phyloP scores from a whole-genome alignment of 139 green algal genomes.

The Picochlorum sp. region DNA sequence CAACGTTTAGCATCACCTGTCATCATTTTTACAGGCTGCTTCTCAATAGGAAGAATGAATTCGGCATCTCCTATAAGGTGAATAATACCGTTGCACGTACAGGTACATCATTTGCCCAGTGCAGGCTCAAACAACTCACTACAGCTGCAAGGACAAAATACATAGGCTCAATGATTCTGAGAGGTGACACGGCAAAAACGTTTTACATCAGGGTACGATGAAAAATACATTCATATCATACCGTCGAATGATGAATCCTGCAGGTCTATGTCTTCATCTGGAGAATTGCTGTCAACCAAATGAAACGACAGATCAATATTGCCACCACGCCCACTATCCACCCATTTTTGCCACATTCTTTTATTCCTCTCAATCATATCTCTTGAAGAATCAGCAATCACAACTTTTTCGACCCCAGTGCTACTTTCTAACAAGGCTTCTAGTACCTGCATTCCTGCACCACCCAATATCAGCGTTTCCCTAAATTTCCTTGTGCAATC shows the following conservation, averaged over 20 bases:
- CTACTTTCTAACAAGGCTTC: conserved; percentile 16
- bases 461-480: conserved; percentile 48
- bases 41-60: background rate
- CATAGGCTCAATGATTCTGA: too few species aligned
- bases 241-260: conserved; percentile 20
- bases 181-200: too few species aligned
- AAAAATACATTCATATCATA: too few species aligned
- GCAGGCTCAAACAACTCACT: conserved; percentile 57
- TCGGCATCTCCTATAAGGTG: background rate
- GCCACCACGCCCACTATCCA: background rate
- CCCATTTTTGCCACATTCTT: background rate
- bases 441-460: conserved; percentile 35
- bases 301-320: background rate
- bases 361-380: conserved; percentile 38
- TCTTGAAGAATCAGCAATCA: conserved; percentile 38
- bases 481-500: conserved; percentile 59
- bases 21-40: background rate
- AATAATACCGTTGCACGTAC: conserved; percentile 22
- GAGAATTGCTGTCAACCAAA: background rate
- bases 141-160: too few species aligned
- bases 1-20: background rate
- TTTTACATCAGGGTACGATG: too few species aligned
- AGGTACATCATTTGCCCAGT: conserved; percentile 80
- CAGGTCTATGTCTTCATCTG: conserved; percentile 32
- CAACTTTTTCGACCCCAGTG: conserved; percentile 34